Evolutionary conservation across 2,329 filamentous ascomycete genomes (phyloP), one percentile per base, ranked within the genome.

Genomic region (Penicillium fuscoglaucum): DNA sequence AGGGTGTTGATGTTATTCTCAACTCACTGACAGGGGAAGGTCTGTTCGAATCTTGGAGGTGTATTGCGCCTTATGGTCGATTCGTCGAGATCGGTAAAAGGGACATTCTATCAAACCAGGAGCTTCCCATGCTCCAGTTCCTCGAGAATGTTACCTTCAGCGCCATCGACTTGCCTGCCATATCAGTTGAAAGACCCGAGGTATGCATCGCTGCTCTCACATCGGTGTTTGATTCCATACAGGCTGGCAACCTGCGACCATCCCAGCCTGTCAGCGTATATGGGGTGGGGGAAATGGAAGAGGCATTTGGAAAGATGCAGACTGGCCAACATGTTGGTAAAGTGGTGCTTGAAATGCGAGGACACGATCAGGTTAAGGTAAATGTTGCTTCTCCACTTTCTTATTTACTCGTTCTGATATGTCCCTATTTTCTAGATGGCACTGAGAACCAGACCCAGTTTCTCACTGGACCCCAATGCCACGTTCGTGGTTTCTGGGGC

Each of bases 41-140:
- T 17, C 50, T 70, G 10, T 26, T 48, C 9, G 63, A 51, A 24
- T 62, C 57, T 6, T 68, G 57, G 58, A 44, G 55, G 6, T 64
- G 59, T 33, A 52, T 68, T 8, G 59, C 56, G 37, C 61, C 66
- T 1, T 79, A 76, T 47, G 80, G 79, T 0, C 72, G 66, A 3
- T 76, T 83, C 68, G 56, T 82, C 0, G 80, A 83, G 52, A 75
- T 82, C n/a, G 78, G 78, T 7, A 78, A 78, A 60, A 66, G 73
- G 6, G 78, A 82, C 46, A 68, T 81, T 28, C 37, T 48, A 12
- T 39, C 48, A 8, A 52, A 56, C 19, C n/a, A 29, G 6, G 24
- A 26, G 15, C 43, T 61, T 1, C 37, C 39, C 13, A 60, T 62
- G 57, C 2, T 40, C 2, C n/a, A 43, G 4, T 59, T 63, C 29